Evolutionary conservation across 2,329 filamentous ascomycete species (phyloP), one percentile per base, ranked within the genome.

Genomic region (Xylariomycetidae sp.): DNA sequence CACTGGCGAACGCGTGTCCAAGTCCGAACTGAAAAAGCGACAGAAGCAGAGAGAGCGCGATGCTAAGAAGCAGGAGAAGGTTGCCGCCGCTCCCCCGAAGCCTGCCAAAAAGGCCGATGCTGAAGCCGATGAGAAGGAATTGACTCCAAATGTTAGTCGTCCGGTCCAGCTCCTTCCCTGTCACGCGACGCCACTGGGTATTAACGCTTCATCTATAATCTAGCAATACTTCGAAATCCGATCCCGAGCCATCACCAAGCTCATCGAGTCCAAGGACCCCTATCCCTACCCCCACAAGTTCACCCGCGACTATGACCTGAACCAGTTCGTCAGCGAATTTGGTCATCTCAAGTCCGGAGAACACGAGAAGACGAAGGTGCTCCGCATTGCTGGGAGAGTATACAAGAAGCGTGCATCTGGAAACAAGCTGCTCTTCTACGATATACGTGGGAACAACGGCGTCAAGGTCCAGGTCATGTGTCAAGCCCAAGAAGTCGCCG

Each of bases 251-350:
- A 80, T 95, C 69, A 82, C 85, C 62, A 82, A 83, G 53, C 74
- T 76, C 46, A 74, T 90, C 53, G 69, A 82, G 56, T 79, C 77
- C 56, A 80, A 84, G 67, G 67, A 80, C 39, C 85, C 85, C 25
- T 85, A 90, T 56, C 86, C 50, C 11, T 95, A 96, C 65, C 92
- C 92, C 6, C 90, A 98, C 82, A 82, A 81, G 74, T 97, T 95
- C 74, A 72, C 89, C 37, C 80, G 87, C 59, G 85, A 82, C 61
- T 88, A 88, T 56, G 85, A 92, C 53, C 72, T 95, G 41, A 73
- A 76, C 55, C 77, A 89, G 49, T 95, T 94, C 61, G 70, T 85
- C 51, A 71, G 82, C 50, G 77, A 94, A 35, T 94, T 85, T 56
- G 77, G 78, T 36, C 69, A 81, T 51, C 77, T 97, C 63, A 88